These are phyloP conservation scores for Curvularia lunata DNA, from an alignment of 2,329 filamentous ascomycete genomes.

Conservation along the genomic window DNA sequence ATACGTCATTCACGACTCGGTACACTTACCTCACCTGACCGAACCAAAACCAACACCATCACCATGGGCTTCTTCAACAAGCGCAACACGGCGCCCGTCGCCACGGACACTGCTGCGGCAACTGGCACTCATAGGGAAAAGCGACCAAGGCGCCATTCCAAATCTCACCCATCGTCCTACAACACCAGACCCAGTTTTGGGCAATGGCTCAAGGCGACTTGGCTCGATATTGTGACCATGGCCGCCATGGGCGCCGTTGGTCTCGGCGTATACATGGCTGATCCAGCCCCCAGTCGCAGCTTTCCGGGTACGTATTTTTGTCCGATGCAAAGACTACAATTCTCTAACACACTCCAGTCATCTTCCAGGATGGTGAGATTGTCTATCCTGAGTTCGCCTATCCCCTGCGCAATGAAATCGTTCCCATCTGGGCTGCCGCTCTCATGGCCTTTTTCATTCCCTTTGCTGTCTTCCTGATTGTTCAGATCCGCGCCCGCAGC, in stretches of 20 bases:
- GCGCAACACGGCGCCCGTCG: slow-evolving; percentile 39
- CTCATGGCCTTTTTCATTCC: slow-evolving; percentile 70
- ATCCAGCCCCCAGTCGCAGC: slow-evolving; percentile 70
- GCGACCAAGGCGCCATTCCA: slow-evolving; percentile 17
- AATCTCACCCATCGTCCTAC: slow-evolving; percentile 26
- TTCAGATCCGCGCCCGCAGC: slow-evolving; percentile 67
- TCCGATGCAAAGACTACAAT: neutral
- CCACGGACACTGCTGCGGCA: slow-evolving; percentile 46
- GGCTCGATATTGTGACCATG: slow-evolving; percentile 73
- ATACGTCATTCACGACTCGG: neutral
- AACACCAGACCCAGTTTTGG: slow-evolving; percentile 64
- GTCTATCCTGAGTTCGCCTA: slow-evolving; percentile 74
- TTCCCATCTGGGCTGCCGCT: slow-evolving; percentile 74
- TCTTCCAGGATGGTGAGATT: slow-evolving; percentile 69
- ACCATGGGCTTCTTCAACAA: slow-evolving; percentile 51
- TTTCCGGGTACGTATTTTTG: slow-evolving; percentile 57
- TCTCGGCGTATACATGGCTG: slow-evolving; percentile 70
- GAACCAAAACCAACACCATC: slow-evolving; percentile 7
- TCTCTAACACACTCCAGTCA: slow-evolving; percentile 49
- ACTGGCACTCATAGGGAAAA: slow-evolving; percentile 42
- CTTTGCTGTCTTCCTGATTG: slow-evolving; percentile 67
- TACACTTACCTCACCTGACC: slow-evolving; percentile 2
- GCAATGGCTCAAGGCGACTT: slow-evolving; percentile 72
- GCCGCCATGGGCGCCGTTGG: slow-evolving; percentile 68
- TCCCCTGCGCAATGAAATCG: slow-evolving; percentile 63